Base-by-base conservation (phyloP, 805 yeast species). In the Osmozyma mogii region DNA sequence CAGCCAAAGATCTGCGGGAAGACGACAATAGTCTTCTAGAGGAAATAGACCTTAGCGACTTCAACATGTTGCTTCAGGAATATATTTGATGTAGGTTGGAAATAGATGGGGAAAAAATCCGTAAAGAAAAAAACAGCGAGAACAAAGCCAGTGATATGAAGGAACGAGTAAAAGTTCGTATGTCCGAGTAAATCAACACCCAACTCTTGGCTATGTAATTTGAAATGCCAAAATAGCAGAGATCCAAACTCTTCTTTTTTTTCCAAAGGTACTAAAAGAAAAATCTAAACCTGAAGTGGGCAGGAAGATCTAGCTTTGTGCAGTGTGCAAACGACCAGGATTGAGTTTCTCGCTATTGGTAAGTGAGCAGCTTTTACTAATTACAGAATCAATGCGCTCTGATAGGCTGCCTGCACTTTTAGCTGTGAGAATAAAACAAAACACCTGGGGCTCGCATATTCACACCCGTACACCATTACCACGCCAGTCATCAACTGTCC, bases 1-100 rank as follows among this genome's bases (percentile, higher is more conserved):
- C 84, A 26, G 76, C 75, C 31, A 55, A 42, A 13, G 54, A 46
- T 13, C 45, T 39, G 19, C 51, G 24, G 29, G 66, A 40, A 25
- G 52, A 36, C 24, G 66, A 41, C 47, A 72, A 39, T 27, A 29
- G 28, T 19, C 45, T 34, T 17, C 27, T 30, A 16, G 41, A 31
- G 9, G 20, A 9, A 7, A 9, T 17, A 7, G 20, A 7, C 20
- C 9, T 9, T 9, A 7, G 20, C 20, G 9, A 17, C 20, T 7
- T 9, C 20, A 9, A 9, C 9, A 9, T 7, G 20, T 9, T 17
- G 20, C 9, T 7, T 7, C 9, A 9, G 7, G 20, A 7, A 7
- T 7, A 7, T 17, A 9, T 9, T 9, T 17, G n/a, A n/a, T n/a
- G n/a, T n/a, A n/a, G n/a, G n/a, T n/a, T n/a, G n/a, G n/a, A n/a